Evolutionary conservation across 345 rosid species (phyloP).

Genomic region (Aurinia saxatilis): DNA sequence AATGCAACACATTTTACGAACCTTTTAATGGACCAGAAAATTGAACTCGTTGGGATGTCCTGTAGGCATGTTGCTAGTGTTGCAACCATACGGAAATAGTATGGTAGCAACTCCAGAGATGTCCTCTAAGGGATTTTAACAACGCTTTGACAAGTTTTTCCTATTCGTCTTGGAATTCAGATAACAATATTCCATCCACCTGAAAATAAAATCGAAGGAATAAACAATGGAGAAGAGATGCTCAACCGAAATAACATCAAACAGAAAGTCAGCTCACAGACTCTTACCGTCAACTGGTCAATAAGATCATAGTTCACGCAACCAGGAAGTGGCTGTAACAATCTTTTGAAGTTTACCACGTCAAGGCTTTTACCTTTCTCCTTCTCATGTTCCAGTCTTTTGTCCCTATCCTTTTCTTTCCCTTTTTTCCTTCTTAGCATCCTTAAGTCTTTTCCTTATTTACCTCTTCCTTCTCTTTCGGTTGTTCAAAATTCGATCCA

Average conservation of each 20-base stretch:
- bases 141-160: slow-evolving; percentile 91
- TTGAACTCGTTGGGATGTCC: slow-evolving; percentile 98
- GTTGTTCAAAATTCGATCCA: slow-evolving; percentile 52
- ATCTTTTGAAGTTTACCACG: slow-evolving; percentile 85
- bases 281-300: slow-evolving; percentile 88
- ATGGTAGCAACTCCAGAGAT: slow-evolving; percentile 89
- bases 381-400: slow-evolving; percentile 72
- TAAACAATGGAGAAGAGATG: not conserved
- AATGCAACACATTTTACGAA: slow-evolving; percentile 14
- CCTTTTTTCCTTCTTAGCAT: slow-evolving; percentile 67
- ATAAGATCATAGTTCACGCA: slow-evolving; percentile 96
- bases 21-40: slow-evolving; percentile 91
- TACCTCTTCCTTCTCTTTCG: slow-evolving; percentile 77
- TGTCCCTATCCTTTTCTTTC: slow-evolving; percentile 79
- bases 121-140: slow-evolving; percentile 95
- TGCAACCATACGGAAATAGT: slow-evolving; percentile 95
- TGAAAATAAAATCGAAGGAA: slow-evolving; percentile 29
- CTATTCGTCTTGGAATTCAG: slow-evolving; percentile 88
- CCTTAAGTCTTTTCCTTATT: slow-evolving; percentile 63
- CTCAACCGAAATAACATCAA: not conserved
- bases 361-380: slow-evolving; percentile 84
- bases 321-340: slow-evolving; percentile 91
- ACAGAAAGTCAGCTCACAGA: slow-evolving; percentile 12
- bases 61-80: slow-evolving; percentile 92
- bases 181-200: slow-evolving; percentile 99